Evolutionary conservation across 2,329 filamentous ascomycete genomes (phyloP), one percentile per base, ranked within the genome.

Genomic region (Verticillium nubilum): DNA sequence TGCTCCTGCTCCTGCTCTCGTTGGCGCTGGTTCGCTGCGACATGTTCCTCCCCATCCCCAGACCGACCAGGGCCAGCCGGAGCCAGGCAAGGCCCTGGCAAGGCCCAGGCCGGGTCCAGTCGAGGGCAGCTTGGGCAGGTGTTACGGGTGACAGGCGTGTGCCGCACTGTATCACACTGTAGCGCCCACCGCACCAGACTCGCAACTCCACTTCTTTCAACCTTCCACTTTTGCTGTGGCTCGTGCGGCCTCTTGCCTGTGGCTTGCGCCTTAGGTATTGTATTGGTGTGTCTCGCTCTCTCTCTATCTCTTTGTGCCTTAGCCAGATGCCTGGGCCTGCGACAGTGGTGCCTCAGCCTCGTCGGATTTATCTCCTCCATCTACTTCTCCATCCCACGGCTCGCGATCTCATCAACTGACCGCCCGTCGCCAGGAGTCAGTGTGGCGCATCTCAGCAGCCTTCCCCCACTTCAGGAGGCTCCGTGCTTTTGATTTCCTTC

Each of bases 271-370:
- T 5, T 12, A 9, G n/a, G n/a, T n/a, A n/a, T n/a, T n/a, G n/a
- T n/a, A n/a, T n/a, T n/a, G n/a, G n/a, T n/a, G n/a, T n/a, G n/a
- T n/a, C n/a, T n/a, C n/a, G n/a, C n/a, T n/a, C 10, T 23, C 35
- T n/a, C 2, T n/a, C 9, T 23, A 4, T 50, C 59, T 47, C 56
- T 62, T 58, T 60, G 61, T 64, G 54, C 37, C 50, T 56, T 29
- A 56, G 29, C 58, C 31, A 50, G 33, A 27, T 29, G 25, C 52
- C 47, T 47, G 61, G 42, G 19, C 42, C 19, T 4, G 19, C 42
- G 42, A n/a, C 42, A 50, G 42, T 25, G 42, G 25, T 23, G 52
- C 56, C 58, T 63, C 62, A 63, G 62, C 62, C 62, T 63, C 54
- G 62, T 37, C 57, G 53, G 60, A 54, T 59, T 52, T 57, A 50